phyloP scores from a whole-genome alignment of 2,329 filamentous ascomycete species.

The Aotearoamyces nothofagi region DNA sequence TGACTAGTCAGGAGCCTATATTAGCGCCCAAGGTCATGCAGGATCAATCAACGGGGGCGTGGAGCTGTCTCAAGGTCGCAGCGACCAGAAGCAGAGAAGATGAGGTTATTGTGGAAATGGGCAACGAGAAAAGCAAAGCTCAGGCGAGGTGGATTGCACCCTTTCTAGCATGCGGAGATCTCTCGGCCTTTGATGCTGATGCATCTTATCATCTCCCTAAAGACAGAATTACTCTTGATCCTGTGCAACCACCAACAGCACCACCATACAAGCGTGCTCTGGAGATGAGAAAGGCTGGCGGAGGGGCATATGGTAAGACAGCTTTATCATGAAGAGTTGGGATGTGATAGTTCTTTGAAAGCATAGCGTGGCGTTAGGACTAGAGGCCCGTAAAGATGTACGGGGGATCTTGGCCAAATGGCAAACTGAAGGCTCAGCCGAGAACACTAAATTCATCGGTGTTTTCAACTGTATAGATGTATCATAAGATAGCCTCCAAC shows the following conservation, averaged over 20 bases:
- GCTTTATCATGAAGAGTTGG: no score
- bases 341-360: no score
- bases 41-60: conserved; percentile 27
- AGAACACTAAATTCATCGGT: no score
- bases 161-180: conserved; percentile 92
- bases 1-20: conserved; percentile 24
- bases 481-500: no score
- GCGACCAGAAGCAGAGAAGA: conserved; percentile 7
- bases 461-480: no score
- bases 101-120: conserved; percentile 15
- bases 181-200: conserved; percentile 90
- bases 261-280: conserved; percentile 88
- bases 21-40: conserved; percentile 29
- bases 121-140: conserved; percentile 27
- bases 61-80: conserved; percentile 16
- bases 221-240: conserved; percentile 74
- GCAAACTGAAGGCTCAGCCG: no score
- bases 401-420: no score
- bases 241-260: conserved; percentile 87
- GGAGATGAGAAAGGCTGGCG: conserved; percentile 63
- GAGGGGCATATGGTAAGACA: conserved; percentile 39
- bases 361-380: no score
- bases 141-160: conserved; percentile 74
- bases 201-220: conserved; percentile 84
- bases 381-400: no score